Evolutionary conservation across 208 protist species (phyloP), one percentile per base, ranked within the genome.

Genomic region (Leishmania arabica): DNA sequence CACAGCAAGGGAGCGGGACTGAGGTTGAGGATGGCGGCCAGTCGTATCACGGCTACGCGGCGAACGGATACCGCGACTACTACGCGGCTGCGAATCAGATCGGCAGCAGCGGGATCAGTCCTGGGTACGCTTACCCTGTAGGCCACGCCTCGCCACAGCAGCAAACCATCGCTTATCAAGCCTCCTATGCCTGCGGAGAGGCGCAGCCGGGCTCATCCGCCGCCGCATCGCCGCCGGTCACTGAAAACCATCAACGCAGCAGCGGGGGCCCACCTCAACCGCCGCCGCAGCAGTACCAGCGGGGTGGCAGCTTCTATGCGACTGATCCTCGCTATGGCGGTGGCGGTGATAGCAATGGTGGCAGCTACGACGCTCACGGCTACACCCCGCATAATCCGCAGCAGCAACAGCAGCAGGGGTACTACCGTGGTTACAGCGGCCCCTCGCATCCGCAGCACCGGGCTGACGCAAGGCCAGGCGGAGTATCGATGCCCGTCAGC

Each of bases 131-230:
- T 7, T 84, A 80, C 60, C 62, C 60, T 27, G 37, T 51, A 5
- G 77, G 81, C 53, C 80, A 81, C 40, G 75, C 69, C 37, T 34
- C 60, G 37, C 19, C 37, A 31, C 37, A 42, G 74, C 74, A 77
- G 31, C 37, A 37, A 47, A 40, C 53, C 7, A 65, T 65, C 7
- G 6, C 37, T 24, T 77, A 68, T 47, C 34, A 65, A 42, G 34
- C 34, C 11, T 27, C 47, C 31, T 65, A 37, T 31, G 54, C 5
- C 21, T 58, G 19, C 19, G 72, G 49, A 47, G 74, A 77, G 40
- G 53, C 37, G 3, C 74, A 40, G 47, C 53, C 13, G 15, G 27
- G 3, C 1, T 53, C 74, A n/a, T 49, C 74, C 17, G 37, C 74
- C 24, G 8, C 74, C 24, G 69, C 74, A 77, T 65, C 54, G 21